Evolutionary conservation across 345 rosid species (phyloP).

Genomic region (Draba incana): DNA sequence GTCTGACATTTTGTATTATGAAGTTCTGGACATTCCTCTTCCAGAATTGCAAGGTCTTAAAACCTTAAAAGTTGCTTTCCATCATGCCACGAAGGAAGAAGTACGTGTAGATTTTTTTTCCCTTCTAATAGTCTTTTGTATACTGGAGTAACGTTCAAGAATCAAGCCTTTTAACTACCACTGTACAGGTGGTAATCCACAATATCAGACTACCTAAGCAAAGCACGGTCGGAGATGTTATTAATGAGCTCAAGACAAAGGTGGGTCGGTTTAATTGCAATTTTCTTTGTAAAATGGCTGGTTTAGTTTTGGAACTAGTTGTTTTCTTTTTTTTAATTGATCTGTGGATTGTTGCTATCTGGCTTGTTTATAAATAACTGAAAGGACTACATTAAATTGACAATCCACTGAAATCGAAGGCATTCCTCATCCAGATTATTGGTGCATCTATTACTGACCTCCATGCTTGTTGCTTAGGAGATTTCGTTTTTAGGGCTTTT

Average conservation of each 20-base stretch:
- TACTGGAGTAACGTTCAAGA: conserved; percentile 4
- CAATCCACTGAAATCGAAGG: conserved; percentile 19
- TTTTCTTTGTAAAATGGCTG: conserved; percentile 6
- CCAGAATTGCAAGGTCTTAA: conserved; percentile 93
- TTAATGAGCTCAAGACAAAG: conserved; percentile 86
- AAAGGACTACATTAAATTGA: background rate
- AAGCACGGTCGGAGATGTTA: conserved; percentile 90
- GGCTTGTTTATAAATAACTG: conserved; percentile 16
- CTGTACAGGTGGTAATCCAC: conserved; percentile 74
- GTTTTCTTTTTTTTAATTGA: conserved; percentile 17
- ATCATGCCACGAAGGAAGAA: conserved; percentile 80
- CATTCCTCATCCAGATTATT: conserved; percentile 9
- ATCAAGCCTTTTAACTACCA: conserved; percentile 31
- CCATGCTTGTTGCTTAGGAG: conserved; percentile 5
- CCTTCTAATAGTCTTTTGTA: conserved; percentile 16
- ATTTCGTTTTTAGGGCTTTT: conserved; percentile 1
- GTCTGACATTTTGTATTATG: conserved; percentile 90
- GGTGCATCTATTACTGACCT: conserved; percentile 20
- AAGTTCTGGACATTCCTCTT: conserved; percentile 94
- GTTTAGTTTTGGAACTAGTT: conserved; percentile 19
- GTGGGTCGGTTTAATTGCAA: conserved; percentile 41
- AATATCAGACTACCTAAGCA: conserved; percentile 90
- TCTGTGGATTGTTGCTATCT: conserved; percentile 1
- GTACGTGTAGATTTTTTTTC: conserved; percentile 47
- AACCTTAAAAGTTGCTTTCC: conserved; percentile 85